Conservation (phyloP, 139 green algal genomes). For the Coelastrella sp. region DNA sequence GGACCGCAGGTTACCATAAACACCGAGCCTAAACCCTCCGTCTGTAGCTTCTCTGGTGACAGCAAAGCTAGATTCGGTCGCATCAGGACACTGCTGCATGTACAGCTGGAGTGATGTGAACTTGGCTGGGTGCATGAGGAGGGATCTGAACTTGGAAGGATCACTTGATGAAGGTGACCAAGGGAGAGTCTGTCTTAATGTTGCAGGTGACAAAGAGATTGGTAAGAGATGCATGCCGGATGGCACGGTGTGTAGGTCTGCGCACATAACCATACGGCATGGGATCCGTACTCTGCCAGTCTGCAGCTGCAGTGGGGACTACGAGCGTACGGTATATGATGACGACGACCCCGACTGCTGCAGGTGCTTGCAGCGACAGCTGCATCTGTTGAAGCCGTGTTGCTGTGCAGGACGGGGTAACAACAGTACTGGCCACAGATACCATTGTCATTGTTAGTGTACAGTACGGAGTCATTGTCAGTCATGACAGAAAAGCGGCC, state of each 20-base stretch:
- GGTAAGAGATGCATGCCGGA: no score
- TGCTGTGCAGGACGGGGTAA: neutral
- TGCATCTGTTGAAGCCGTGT: no score
- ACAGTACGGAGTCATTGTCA: neutral
- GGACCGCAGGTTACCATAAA: neutral
- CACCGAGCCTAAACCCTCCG: neutral
- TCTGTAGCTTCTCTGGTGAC: neutral
- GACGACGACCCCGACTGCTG: neutral
- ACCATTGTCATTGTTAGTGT: neutral
- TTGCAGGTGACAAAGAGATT: no score
- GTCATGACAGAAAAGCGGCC: neutral
- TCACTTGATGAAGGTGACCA: neutral
- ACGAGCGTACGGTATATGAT: no score
- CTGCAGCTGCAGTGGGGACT: no score
- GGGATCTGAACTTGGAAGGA: slow-evolving; percentile 1
- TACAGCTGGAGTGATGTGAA: neutral
- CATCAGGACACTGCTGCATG: neutral
- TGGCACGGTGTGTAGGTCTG: no score
- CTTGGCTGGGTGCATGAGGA: neutral
- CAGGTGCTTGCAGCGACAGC: neutral
- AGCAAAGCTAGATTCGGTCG: neutral
- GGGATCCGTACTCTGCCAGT: no score
- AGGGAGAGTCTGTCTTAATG: neutral
- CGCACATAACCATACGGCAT: no score
- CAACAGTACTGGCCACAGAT: neutral